phyloP scores from a whole-genome alignment of 192 early-diverging fungal genomes.

The Rhizophagus sp. region DNA sequence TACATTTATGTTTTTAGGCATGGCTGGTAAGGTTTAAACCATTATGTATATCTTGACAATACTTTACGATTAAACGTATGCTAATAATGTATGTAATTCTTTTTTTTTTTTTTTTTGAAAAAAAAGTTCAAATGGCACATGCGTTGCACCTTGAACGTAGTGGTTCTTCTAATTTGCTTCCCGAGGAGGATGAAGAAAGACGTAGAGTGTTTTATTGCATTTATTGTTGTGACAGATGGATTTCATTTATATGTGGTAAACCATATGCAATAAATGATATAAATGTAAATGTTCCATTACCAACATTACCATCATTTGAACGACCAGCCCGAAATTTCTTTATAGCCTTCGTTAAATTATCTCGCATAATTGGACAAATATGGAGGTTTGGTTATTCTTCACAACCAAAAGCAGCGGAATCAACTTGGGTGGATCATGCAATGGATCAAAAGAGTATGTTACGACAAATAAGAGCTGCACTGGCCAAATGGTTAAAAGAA shows the following conservation, averaged over 20 bases:
- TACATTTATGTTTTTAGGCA: conserved; percentile 22
- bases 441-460: conserved; percentile 23
- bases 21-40: conserved; percentile 24
- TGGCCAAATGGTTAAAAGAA: conserved; percentile 32
- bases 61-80: background rate
- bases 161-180: background rate
- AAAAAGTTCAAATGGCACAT: conserved; percentile 27
- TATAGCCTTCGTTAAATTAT: conserved; percentile 20
- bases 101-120: background rate
- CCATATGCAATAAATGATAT: conserved; percentile 13
- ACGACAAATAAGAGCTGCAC: conserved; percentile 16
- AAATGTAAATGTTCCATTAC: conserved; percentile 23
- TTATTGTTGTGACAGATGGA: conserved; percentile 25
- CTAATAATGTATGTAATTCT: background rate
- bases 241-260: conserved; percentile 15
- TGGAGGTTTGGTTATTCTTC: conserved; percentile 34
- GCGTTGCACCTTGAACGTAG: background rate
- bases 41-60: background rate
- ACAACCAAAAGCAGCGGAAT: conserved; percentile 20
- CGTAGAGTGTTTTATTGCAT: conserved; percentile 30
- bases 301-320: conserved; percentile 8
- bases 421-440: conserved; percentile 16
- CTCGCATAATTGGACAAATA: conserved; percentile 25
- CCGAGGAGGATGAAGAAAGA: conserved; percentile 28
- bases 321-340: conserved; percentile 17